These are phyloP conservation scores for Dunaliella sp. DNA, from an alignment of 139 green algal genomes.

Conservation along the genomic window DNA sequence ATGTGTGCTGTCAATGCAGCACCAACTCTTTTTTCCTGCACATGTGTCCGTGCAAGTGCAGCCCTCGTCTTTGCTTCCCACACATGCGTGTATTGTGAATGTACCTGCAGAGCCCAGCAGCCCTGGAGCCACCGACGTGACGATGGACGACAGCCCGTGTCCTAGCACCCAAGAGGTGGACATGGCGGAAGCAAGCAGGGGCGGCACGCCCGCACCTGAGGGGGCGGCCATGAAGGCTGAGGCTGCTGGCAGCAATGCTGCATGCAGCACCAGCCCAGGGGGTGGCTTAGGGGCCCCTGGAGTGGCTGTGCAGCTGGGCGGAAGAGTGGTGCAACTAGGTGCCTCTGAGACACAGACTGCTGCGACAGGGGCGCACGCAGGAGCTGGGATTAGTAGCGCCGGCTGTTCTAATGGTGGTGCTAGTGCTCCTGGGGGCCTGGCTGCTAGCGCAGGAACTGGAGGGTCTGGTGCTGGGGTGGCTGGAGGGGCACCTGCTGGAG, in stretches of 20 bases:
- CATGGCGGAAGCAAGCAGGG: not conserved
- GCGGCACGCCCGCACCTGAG: not conserved
- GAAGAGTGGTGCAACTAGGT: not conserved
- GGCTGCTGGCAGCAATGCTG: too few species aligned
- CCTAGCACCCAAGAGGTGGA: not conserved
- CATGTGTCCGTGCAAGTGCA: too few species aligned
- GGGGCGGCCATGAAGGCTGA: not conserved
- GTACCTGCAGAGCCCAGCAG: not conserved
- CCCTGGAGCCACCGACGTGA: not conserved
- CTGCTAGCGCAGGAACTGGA: not conserved
- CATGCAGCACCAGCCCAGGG: not conserved
- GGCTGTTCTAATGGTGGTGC: too few species aligned
- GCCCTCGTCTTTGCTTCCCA: too few species aligned
- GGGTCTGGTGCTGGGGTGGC: not conserved
- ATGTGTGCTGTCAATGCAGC: too few species aligned
- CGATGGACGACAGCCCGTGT: not conserved
- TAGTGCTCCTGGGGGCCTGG: too few species aligned
- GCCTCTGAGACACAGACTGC: too few species aligned
- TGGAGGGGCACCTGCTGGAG: not conserved
- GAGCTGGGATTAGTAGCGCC: too few species aligned
- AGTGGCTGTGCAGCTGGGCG: not conserved
- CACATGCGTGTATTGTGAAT: too few species aligned
- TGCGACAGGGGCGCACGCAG: too few species aligned
- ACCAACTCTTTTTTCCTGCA: too few species aligned
- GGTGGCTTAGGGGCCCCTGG: not conserved